phyloP scores from a whole-genome alignment of 2,329 filamentous ascomycete species.

The Aotearoamyces nothofagi region DNA sequence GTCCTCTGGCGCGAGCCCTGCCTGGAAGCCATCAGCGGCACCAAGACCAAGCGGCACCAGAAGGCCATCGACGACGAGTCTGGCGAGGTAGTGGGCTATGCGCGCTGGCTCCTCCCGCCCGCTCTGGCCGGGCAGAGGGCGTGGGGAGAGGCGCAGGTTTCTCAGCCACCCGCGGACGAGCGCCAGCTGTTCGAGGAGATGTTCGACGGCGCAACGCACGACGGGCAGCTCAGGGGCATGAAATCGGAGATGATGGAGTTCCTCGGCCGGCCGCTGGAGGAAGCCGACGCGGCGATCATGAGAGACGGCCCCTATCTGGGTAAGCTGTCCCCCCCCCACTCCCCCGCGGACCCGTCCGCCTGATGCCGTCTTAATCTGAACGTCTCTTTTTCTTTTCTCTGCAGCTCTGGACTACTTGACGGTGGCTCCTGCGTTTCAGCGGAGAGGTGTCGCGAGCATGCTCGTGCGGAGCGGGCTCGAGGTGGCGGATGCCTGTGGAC shows the following conservation, averaged over 20 bases:
- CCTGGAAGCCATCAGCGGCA: neutral
- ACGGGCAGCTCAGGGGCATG: neutral
- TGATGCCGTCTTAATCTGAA: neutral
- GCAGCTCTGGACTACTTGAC: slow-evolving; percentile 1
- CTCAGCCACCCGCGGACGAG: neutral
- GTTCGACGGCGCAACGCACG: neutral
- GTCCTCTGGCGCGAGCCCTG: neutral
- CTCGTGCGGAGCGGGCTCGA: neutral
- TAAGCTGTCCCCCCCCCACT: neutral
- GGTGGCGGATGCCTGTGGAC: neutral
- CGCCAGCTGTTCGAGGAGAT: neutral
- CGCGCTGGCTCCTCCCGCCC: neutral
- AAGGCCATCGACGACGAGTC: neutral
- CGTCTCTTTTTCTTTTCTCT: neutral
- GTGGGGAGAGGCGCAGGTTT: neutral
- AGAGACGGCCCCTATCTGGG: neutral
- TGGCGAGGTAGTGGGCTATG: neutral
- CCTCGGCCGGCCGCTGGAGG: neutral
- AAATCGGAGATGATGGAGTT: neutral
- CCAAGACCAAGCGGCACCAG: neutral
- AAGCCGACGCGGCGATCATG: neutral
- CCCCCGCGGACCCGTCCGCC: too few species aligned
- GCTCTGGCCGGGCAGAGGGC: neutral
- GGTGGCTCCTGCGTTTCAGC: neutral
- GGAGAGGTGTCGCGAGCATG: neutral